Base-by-base conservation (phyloP, 345 rosid species). In the Reutealis trisperma region DNA sequence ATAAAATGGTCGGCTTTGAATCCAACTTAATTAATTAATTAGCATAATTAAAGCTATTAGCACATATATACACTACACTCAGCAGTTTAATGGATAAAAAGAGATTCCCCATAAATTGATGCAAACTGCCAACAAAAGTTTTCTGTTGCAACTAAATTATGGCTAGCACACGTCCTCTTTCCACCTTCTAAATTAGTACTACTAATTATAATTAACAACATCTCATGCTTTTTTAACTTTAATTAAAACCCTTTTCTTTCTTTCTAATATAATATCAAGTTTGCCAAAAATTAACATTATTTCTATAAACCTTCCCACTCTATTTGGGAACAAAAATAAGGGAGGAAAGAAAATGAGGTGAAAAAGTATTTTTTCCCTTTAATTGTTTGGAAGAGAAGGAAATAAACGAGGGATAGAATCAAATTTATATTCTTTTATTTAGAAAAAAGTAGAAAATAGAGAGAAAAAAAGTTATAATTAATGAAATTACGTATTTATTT, bases 151-250 rank as follows among this genome's bases (percentile, higher is more conserved):
- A 77, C 73, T 63, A 83, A 79, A 83, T 58, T 70, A 80, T 70
- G 80, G 52, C 47, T 12, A 80, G 25, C 75, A 66, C 72, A 83
- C 80, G 84, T 83, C 86, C 76, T 61, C 73, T 52, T 67, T 57
- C 82, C 79, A 80, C 79, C 79, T 45, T 79, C 78, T 59, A 70
- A 49, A 22, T 60, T 6, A 4, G n/a, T n/a, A n/a, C n/a, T 37
- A 34, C 6, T 37, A 4, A 37, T 5, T 67, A 47, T 24, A 34
- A 63, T 76, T 68, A 68, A 67, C 30, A 9, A 19, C 11, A 22
- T 18, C 18, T 42, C 22, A 18, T 0, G 25, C 13, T 70, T 74
- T 57, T 64, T 37, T 27, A 27, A 27, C 25, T 47, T 72, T 22
- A 7, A 15, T 24, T 24, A 27, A 27, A 32, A 4, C 15, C 25